Conservation (phyloP, 192 early-diverging fungal genomes). For the Martensiomyces pterosporus region DNA sequence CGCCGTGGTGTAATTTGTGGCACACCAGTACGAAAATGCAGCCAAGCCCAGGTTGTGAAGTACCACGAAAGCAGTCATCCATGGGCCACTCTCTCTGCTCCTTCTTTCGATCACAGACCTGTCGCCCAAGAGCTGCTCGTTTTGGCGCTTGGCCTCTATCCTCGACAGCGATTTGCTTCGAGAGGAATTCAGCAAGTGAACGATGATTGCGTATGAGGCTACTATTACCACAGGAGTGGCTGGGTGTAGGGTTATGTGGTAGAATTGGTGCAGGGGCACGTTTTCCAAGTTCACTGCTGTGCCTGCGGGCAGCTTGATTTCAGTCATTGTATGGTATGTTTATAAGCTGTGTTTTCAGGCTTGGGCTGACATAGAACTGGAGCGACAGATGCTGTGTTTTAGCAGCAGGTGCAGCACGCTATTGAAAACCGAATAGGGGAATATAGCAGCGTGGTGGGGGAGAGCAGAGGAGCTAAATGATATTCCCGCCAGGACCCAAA, state of each 20-base stretch:
- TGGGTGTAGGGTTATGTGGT: conserved; percentile 66
- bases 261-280: conserved; percentile 68
- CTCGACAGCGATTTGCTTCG: conserved; percentile 28
- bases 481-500: no score
- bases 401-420: no score
- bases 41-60: conserved; percentile 72
- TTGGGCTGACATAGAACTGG: no score
- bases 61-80: conserved; percentile 76
- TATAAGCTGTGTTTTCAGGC: no score
- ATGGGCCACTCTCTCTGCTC: conserved; percentile 40
- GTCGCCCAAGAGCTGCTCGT: conserved; percentile 13
- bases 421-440: no score
- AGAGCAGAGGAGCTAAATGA: no score
- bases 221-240: conserved; percentile 62
- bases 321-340: no score
- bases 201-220: conserved; percentile 53
- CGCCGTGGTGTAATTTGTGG: conserved; percentile 58
- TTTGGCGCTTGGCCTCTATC: conserved; percentile 37
- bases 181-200: conserved; percentile 33
- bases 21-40: conserved; percentile 72
- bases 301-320: conserved; percentile 41
- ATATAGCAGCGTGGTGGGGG: no score
- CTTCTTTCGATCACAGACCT: neutral
- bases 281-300: conserved; percentile 52
- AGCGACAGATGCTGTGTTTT: no score